These are phyloP conservation scores for Lichtheimia corymbifera DNA, from an alignment of 371 early-diverging fungal species.

Conservation along the genomic window DNA sequence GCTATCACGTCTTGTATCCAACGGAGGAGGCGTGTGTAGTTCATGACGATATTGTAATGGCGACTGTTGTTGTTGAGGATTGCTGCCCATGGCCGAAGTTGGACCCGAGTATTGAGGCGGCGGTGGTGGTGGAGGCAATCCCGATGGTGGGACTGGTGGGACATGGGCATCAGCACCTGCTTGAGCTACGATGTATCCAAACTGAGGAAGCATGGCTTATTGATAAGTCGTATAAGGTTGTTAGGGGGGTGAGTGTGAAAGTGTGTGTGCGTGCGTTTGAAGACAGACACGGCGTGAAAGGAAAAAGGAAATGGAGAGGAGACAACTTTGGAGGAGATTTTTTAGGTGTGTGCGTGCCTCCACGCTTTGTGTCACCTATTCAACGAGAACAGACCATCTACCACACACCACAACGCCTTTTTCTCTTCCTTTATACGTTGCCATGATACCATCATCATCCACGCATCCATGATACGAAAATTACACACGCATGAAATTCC, in stretches of 20 bases:
- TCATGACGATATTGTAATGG: constrained; percentile 1
- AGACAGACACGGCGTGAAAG: background rate
- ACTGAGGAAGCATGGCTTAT: constrained; percentile 65
- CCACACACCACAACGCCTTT: too few species aligned
- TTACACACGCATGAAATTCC: too few species aligned
- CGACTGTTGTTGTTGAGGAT: constrained; percentile 6
- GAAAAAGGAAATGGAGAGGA: background rate
- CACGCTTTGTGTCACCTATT: constrained; percentile 3
- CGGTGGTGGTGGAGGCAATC: constrained; percentile 9
- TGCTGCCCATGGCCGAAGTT: background rate
- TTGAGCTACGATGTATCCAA: constrained; percentile 52
- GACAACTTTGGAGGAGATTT: background rate
- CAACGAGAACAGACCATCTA: constrained; percentile 3
- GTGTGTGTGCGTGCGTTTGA: too few species aligned
- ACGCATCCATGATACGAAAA: too few species aligned
- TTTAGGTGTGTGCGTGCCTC: background rate
- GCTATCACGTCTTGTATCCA: background rate
- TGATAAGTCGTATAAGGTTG: background rate
- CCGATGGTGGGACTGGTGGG: constrained; percentile 16
- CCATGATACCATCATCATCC: too few species aligned
- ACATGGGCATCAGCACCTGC: constrained; percentile 46
- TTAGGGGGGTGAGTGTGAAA: too few species aligned
- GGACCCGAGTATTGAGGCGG: constrained; percentile 5
- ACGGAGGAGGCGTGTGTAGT: constrained; percentile 1
- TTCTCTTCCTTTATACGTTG: too few species aligned